Conservation (phyloP, 1,139 yeast genomes). For the Candida sp. region DNA sequence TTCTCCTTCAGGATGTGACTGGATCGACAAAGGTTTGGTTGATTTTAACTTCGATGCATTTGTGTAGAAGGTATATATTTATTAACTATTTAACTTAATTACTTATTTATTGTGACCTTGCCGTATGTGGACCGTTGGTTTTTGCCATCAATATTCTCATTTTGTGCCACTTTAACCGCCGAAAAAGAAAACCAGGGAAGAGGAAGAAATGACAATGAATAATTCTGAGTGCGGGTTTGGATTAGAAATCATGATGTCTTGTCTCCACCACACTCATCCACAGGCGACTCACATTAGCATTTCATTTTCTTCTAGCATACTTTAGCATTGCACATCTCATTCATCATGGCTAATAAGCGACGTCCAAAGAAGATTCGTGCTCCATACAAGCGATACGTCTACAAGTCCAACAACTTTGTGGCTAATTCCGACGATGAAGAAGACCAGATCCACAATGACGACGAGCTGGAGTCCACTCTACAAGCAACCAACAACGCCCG, state of each 20-base stretch:
- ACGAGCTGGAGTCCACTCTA: conserved; percentile 15
- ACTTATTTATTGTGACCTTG: neutral
- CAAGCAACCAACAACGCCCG: conserved; percentile 28
- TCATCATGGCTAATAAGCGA: conserved; percentile 76
- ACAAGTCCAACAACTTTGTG: conserved; percentile 52
- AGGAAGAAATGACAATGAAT: neutral
- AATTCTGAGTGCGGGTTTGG: neutral
- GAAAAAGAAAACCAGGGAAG: neutral
- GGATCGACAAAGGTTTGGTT: conserved; percentile 47
- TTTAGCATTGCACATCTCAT: too few relatives aligned
- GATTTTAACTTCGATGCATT: conserved; percentile 15
- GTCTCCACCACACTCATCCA: neutral
- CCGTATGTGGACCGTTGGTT: neutral
- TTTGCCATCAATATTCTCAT: neutral
- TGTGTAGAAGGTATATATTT: conserved; percentile 7
- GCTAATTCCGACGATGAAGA: conserved; percentile 41
- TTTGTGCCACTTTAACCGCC: neutral
- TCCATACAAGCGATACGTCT: conserved; percentile 79
- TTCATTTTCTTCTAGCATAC: too few relatives aligned
- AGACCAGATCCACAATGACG: conserved; percentile 20
- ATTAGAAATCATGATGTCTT: neutral
- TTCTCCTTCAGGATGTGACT: conserved; percentile 56
- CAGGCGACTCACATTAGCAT: too few relatives aligned
- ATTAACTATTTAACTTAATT: too few relatives aligned
- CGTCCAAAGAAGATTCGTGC: conserved; percentile 82